phyloP scores from a whole-genome alignment of 345 rosid genomes.

The Eucalyptus sideroxylon region DNA sequence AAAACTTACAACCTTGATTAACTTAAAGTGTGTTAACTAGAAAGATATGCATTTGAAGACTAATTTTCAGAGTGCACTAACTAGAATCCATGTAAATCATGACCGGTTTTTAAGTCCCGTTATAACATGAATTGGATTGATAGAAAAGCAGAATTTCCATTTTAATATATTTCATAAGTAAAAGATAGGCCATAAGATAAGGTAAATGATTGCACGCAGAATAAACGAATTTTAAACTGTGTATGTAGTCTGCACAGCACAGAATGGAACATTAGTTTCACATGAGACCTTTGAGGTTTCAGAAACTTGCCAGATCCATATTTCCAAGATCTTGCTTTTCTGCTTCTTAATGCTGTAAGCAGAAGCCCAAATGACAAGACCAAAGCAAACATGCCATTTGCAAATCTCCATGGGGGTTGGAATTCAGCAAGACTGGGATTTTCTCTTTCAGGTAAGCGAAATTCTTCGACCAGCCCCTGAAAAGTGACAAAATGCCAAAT shows the following conservation, averaged over 20 bases:
- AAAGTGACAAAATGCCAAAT: neutral
- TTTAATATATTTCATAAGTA: neutral
- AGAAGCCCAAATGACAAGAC: constrained; percentile 79
- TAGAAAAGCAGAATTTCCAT: neutral
- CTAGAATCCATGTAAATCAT: neutral
- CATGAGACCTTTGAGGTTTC: neutral
- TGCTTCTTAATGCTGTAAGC: constrained; percentile 59
- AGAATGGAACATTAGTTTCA: neutral
- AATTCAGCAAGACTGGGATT: constrained; percentile 45
- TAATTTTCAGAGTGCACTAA: neutral
- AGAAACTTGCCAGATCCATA: constrained; percentile 63
- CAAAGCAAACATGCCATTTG: constrained; percentile 88
- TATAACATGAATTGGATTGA: neutral
- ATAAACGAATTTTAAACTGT: neutral
- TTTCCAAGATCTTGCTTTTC: constrained; percentile 85
- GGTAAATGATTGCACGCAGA: neutral
- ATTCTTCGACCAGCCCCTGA: constrained; percentile 86
- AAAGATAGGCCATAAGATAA: neutral
- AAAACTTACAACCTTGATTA: neutral
- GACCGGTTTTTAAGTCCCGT: neutral
- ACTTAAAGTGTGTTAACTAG: neutral
- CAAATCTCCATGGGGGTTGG: constrained; percentile 81
- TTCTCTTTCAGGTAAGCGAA: constrained; percentile 68
- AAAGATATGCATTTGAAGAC: neutral
- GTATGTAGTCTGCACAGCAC: neutral